Evolutionary conservation across 1,284 basidiomycete genomes (phyloP).

Genomic region (Violaceomyces palustris): DNA sequence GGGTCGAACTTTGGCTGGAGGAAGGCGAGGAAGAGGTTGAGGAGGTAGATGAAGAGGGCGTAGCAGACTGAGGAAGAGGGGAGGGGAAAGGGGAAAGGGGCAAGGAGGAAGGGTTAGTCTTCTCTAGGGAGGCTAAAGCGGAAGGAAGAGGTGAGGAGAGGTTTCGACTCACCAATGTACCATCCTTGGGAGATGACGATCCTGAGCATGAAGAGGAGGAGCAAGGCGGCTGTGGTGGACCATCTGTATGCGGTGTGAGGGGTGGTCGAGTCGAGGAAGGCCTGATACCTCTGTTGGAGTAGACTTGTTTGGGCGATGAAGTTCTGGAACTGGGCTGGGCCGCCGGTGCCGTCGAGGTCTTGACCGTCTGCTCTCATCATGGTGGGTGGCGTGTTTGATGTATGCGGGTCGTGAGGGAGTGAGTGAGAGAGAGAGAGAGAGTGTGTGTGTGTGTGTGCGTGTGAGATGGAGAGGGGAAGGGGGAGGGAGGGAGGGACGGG

Average conservation of each 20-base stretch:
- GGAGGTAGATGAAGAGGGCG: conserved; percentile 51
- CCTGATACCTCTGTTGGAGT: conserved; percentile 58
- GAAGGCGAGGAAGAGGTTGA: conserved; percentile 71
- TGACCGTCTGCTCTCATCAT: conserved; percentile 43
- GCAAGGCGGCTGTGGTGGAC: conserved; percentile 70
- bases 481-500: no score
- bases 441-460: background rate
- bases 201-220: conserved; percentile 75
- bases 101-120: background rate
- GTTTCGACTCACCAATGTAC: conserved; percentile 63
- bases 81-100: background rate
- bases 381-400: conserved; percentile 5
- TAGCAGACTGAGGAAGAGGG: conserved; percentile 36
- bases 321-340: conserved; percentile 28
- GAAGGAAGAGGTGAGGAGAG: background rate
- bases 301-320: conserved; percentile 34
- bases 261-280: conserved; percentile 80
- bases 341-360: conserved; percentile 23
- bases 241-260: conserved; percentile 84
- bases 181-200: conserved; percentile 87
- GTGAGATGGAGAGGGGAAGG: no score
- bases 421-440: background rate
- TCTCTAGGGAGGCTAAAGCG: background rate
- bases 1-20: conserved; percentile 94
- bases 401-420: background rate